phyloP scores from a whole-genome alignment of 2,329 filamentous ascomycete genomes.

The Fusarium nodosum region DNA sequence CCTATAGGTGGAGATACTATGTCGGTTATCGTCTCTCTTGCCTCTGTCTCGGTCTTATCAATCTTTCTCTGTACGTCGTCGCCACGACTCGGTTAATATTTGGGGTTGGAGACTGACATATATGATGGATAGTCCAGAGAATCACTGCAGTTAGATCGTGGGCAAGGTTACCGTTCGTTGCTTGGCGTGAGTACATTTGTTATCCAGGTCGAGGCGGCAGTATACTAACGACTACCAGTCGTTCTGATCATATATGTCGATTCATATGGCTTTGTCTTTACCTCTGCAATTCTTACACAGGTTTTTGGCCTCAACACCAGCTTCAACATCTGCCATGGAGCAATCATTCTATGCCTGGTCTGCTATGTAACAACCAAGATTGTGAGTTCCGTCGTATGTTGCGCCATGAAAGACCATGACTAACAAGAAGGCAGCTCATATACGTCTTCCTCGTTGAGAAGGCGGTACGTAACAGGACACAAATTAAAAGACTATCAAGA shows the following conservation, averaged over 20 bases:
- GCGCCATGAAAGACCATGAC: not conserved
- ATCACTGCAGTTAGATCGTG: slow-evolving; percentile 56
- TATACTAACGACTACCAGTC: slow-evolving; percentile 57
- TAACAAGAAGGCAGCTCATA: slow-evolving; percentile 59
- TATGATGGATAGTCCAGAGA: slow-evolving; percentile 52
- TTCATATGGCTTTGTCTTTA: slow-evolving; percentile 71
- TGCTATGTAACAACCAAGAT: slow-evolving; percentile 76
- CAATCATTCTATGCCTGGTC: slow-evolving; percentile 71
- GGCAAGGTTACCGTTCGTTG: slow-evolving; percentile 58
- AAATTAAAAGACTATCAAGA: too few species aligned
- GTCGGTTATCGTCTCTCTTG: slow-evolving; percentile 55
- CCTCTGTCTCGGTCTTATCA: slow-evolving; percentile 54
- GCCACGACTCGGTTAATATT: not conserved
- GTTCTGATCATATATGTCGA: slow-evolving; percentile 71
- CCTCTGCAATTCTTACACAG: slow-evolving; percentile 68
- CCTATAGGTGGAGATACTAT: slow-evolving; percentile 55
- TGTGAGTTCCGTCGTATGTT: not conserved
- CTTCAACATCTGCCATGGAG: slow-evolving; percentile 65
- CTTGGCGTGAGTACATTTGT: slow-evolving; percentile 57
- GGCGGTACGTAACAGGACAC: slow-evolving; percentile 60
- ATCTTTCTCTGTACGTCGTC: slow-evolving; percentile 54
- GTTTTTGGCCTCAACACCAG: slow-evolving; percentile 69
- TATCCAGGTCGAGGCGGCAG: not conserved
- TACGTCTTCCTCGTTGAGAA: slow-evolving; percentile 76
- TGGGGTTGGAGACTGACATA: slow-evolving; percentile 14